A percentile compares a stretch with the other conserved stretches of the same genome.
Conservation (phyloP, 257 asterid species). For the Ilex aquifolium region DNA sequence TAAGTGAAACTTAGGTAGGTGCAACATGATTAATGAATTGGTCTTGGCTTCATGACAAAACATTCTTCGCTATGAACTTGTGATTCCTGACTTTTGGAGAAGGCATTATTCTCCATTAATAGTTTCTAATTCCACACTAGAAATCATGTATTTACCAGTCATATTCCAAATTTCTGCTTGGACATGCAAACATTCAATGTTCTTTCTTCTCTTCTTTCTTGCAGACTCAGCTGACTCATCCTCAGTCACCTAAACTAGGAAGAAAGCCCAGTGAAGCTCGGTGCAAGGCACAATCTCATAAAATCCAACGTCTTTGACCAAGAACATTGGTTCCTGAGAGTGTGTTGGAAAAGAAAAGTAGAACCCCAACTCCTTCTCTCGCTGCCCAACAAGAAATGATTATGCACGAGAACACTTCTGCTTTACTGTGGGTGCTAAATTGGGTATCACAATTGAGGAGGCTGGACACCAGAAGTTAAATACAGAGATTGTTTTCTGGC, state of each 20-base stretch:
- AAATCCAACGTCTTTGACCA: conserved; percentile 33
- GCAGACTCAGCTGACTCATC: conserved; percentile 42
- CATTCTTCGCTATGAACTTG: too few species aligned
- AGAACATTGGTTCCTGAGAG: conserved; percentile 30
- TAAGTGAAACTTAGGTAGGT: too few species aligned
- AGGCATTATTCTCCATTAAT: background rate
- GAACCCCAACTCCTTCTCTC: conserved; percentile 15
- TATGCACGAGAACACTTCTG: conserved; percentile 45
- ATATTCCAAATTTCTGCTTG: background rate
- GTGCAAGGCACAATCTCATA: conserved; percentile 37
- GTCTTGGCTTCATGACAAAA: too few species aligned
- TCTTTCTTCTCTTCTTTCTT: background rate
- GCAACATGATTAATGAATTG: too few species aligned
- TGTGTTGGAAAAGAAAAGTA: conserved; percentile 23
- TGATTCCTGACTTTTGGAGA: too few species aligned
- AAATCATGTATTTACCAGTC: too few species aligned
- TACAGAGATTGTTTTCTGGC: too few species aligned
- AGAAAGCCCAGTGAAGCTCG: conserved; percentile 29
- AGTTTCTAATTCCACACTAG: background rate
- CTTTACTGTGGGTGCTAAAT: background rate
- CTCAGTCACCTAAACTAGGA: conserved; percentile 38
- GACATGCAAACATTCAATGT: background rate
- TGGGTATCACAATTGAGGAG: background rate
- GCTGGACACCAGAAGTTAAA: background rate
- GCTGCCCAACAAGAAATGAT: conserved; percentile 24